These are phyloP conservation scores for Didymella pinodella DNA, from an alignment of 2,329 filamentous ascomycete genomes.

Conservation along the genomic window DNA sequence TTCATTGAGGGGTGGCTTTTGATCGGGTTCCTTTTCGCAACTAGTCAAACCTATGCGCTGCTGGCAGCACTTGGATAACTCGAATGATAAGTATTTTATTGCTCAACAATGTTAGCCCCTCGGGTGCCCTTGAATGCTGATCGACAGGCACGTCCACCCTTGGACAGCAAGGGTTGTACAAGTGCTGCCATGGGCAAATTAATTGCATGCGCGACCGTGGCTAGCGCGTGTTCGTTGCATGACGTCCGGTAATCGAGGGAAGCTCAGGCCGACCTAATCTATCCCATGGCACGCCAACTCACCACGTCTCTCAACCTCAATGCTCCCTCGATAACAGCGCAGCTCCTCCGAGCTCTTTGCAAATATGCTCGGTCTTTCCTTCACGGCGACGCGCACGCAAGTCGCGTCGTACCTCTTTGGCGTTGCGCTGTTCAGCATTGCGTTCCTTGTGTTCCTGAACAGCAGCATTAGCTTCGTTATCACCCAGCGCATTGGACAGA, in stretches of 20 bases:
- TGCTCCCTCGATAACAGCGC: constrained; percentile 18
- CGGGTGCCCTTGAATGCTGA: not conserved
- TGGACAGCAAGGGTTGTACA: constrained; percentile 12
- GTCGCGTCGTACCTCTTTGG: constrained; percentile 77
- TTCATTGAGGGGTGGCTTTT: no score
- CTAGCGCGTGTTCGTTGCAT: constrained; percentile 20
- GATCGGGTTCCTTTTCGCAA: no score
- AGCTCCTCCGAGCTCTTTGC: constrained; percentile 36
- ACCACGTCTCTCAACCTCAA: constrained; percentile 11
- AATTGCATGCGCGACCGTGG: constrained; percentile 13
- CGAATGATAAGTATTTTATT: not conserved
- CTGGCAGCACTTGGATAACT: not conserved
- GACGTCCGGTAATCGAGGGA: constrained; percentile 18
- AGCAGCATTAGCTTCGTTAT: constrained; percentile 84
- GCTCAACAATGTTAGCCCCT: not conserved
- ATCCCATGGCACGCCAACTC: constrained; percentile 14
- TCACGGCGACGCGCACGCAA: constrained; percentile 66
- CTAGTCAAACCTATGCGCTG: no score
- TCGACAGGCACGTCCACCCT: constrained; percentile 3
- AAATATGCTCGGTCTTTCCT: constrained; percentile 51
- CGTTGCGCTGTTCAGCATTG: constrained; percentile 86
- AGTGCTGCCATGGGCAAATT: constrained; percentile 1
- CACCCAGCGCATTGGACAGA: constrained; percentile 79
- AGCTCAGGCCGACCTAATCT: constrained; percentile 4
- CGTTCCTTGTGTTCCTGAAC: constrained; percentile 90